phyloP scores from a whole-genome alignment of 2,329 filamentous ascomycete genomes.

The Nothopassalora personata region DNA sequence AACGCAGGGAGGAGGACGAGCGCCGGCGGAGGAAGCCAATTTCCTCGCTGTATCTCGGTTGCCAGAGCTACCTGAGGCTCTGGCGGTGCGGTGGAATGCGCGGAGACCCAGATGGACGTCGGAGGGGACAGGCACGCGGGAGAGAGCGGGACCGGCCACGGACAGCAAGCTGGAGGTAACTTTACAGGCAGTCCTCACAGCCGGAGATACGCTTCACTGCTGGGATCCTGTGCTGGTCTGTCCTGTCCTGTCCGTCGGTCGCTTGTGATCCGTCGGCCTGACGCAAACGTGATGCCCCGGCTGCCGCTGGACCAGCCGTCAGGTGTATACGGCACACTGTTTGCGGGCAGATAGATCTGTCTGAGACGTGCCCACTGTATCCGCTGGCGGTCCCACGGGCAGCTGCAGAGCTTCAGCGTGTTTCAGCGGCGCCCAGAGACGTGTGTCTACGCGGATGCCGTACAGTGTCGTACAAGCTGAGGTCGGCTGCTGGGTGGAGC shows the following conservation, averaged over 20 bases:
- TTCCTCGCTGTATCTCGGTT: conserved; percentile 6
- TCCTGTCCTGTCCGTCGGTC: too few relatives aligned
- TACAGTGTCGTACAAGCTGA: not conserved
- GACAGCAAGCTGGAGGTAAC: not conserved
- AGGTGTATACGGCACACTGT: not conserved
- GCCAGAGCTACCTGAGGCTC: not conserved
- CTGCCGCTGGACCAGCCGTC: not conserved
- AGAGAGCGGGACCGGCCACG: conserved; percentile 3
- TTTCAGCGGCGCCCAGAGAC: not conserved
- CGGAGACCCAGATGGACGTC: not conserved
- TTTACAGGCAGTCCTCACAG: not conserved
- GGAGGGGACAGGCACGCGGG: conserved; percentile 4
- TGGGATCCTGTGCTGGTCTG: not conserved
- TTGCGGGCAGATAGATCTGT: not conserved
- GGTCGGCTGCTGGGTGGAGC: not conserved
- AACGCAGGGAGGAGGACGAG: conserved; percentile 15
- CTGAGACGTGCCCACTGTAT: not conserved
- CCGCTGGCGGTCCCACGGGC: not conserved
- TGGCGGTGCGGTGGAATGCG: conserved; percentile 11
- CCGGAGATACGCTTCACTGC: not conserved
- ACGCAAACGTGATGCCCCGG: not conserved
- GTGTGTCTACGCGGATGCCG: not conserved
- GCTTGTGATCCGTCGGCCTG: not conserved
- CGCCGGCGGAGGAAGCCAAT: conserved; percentile 17
- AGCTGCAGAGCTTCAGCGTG: not conserved